Evolutionary conservation across 2,329 filamentous ascomycete genomes (phyloP).

Genomic region (Trichoderma sp.): DNA sequence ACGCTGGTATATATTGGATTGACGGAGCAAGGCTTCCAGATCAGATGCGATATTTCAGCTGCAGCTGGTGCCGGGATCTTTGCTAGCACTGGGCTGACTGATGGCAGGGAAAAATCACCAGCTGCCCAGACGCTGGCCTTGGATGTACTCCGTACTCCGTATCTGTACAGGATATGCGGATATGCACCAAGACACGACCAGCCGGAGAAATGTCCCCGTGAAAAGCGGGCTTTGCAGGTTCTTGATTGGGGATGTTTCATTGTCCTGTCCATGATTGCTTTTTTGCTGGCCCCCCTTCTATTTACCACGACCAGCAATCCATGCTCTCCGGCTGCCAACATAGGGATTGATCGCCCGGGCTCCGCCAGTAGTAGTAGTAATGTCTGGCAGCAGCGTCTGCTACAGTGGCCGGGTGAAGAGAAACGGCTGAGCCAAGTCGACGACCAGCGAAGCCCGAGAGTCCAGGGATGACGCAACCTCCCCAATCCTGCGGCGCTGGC

Average conservation of each 20-base stretch:
- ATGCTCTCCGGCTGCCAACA: neutral
- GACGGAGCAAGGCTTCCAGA: neutral
- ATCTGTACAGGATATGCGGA: too few relatives aligned
- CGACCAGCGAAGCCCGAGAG: neutral
- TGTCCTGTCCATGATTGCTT: neutral
- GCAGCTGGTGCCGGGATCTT: neutral
- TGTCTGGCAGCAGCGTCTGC: constrained; percentile 7
- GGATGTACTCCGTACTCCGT: too few relatives aligned
- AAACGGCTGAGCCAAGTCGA: neutral
- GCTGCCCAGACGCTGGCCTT: neutral
- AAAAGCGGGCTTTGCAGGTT: constrained; percentile 24
- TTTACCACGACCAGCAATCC: neutral
- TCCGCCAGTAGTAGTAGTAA: constrained; percentile 7
- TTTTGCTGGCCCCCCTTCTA: neutral
- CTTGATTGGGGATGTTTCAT: constrained; percentile 18
- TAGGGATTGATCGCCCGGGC: neutral
- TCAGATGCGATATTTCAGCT: constrained; percentile 6
- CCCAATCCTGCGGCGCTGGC: neutral
- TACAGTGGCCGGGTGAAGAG: neutral
- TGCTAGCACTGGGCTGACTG: neutral
- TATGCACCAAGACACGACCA: neutral
- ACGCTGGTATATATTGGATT: neutral
- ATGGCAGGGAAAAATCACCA: neutral
- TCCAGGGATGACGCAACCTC: constrained; percentile 13
- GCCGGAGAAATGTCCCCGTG: constrained; percentile 24